A percentile compares a stretch with the other conserved stretches of the same genome.
Conservation (phyloP, 129 eudicot species). For the Gnaphalium uliginosum region DNA sequence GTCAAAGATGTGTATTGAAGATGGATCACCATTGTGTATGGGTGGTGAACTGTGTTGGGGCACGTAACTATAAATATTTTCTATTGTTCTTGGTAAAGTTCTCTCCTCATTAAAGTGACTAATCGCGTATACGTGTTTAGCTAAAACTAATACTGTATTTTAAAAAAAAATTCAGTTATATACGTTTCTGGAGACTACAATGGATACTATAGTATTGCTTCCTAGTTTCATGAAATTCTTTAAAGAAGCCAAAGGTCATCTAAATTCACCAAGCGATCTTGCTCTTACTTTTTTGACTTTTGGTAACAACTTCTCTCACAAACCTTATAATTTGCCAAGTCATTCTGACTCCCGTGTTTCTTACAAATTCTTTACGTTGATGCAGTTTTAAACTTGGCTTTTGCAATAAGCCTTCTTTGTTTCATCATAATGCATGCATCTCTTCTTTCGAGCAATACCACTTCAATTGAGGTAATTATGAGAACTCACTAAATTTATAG, state of each 20-base stretch:
- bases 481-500: background rate
- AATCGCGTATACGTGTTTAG: background rate
- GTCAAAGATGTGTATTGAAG: slow-evolving; percentile 89
- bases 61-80: slow-evolving; percentile 82
- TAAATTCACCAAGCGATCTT: slow-evolving; percentile 62
- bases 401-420: slow-evolving; percentile 80
- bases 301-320: slow-evolving; percentile 40
- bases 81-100: slow-evolving; percentile 70
- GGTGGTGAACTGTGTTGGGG: slow-evolving; percentile 96
- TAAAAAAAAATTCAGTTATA: slow-evolving; percentile 43
- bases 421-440: slow-evolving; percentile 75
- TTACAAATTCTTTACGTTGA: slow-evolving; percentile 66
- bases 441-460: slow-evolving; percentile 77
- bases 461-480: slow-evolving; percentile 74
- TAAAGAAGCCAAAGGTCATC: slow-evolving; percentile 49
- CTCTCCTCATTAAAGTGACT: slow-evolving; percentile 1
- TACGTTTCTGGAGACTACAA: slow-evolving; percentile 70
- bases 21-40: slow-evolving; percentile 98
- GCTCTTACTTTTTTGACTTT: slow-evolving; percentile 78
- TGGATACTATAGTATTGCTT: slow-evolving; percentile 68
- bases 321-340: background rate
- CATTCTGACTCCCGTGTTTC: slow-evolving; percentile 33
- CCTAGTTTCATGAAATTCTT: slow-evolving; percentile 67
- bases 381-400: slow-evolving; percentile 94
- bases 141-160: background rate